These are phyloP conservation scores for Stachybotrys chartarum DNA, from an alignment of 2,329 filamentous ascomycete species.

Conservation along the genomic window DNA sequence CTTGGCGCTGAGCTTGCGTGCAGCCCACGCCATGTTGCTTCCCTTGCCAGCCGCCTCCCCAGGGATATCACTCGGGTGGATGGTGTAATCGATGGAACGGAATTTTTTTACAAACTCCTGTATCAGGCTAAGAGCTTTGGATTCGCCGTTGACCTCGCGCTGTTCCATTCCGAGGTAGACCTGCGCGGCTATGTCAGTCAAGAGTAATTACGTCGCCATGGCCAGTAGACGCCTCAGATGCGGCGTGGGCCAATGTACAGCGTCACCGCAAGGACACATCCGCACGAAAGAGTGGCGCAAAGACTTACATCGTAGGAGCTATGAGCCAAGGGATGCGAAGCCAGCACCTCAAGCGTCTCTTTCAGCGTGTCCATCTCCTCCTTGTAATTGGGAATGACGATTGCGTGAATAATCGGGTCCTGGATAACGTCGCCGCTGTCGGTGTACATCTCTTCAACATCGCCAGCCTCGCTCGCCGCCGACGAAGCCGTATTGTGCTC, in stretches of 20 bases:
- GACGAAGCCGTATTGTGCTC: constrained; percentile 37
- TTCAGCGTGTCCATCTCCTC: constrained; percentile 62
- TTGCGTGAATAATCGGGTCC: constrained; percentile 50
- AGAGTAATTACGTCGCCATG: neutral
- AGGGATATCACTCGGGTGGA: constrained; percentile 58
- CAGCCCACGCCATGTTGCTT: constrained; percentile 67
- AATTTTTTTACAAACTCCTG: constrained; percentile 58
- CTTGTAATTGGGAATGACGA: constrained; percentile 68
- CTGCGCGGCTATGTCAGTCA: constrained; percentile 28
- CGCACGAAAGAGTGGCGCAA: neutral
- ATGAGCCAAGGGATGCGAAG: constrained; percentile 57
- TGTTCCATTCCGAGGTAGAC: constrained; percentile 68
- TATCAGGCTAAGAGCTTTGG: constrained; percentile 56
- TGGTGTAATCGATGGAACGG: constrained; percentile 57
- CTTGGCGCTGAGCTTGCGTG: constrained; percentile 55
- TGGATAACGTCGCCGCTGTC: constrained; percentile 36
- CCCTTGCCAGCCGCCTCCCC: constrained; percentile 68
- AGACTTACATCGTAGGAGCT: constrained; percentile 61
- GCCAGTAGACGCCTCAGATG: neutral
- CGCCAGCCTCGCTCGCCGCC: constrained; percentile 43
- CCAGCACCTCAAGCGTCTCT: constrained; percentile 62
- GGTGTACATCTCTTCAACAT: constrained; percentile 40
- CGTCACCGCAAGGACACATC: neutral
- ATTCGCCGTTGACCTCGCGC: constrained; percentile 52
- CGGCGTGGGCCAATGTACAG: neutral